Conservation (phyloP, 1,284 basidiomycete species). For the Tilletiaria anomala region DNA sequence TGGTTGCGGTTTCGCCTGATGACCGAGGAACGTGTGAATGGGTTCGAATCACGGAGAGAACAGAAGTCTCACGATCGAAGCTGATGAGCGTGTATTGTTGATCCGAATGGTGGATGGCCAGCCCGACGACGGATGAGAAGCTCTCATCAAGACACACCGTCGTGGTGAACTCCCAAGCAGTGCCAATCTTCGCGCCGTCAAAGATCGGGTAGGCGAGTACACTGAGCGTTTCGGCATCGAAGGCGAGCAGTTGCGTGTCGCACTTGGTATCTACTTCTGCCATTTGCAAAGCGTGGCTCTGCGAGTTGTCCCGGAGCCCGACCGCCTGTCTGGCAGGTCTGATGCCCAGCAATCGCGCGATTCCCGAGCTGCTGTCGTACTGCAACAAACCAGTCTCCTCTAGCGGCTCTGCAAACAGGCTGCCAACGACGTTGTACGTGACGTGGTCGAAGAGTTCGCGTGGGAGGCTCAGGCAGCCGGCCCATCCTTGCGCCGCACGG, state of each 20-base stretch:
- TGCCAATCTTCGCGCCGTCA: background rate
- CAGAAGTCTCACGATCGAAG: slow-evolving; percentile 7
- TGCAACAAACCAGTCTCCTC: background rate
- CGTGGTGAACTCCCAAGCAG: background rate
- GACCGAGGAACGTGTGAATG: slow-evolving; percentile 6
- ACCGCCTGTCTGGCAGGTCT: slow-evolving; percentile 10
- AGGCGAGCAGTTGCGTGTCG: slow-evolving; percentile 2
- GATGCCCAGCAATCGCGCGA: slow-evolving; percentile 7
- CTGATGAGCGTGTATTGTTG: slow-evolving; percentile 7
- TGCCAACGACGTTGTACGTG: background rate
- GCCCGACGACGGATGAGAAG: slow-evolving; percentile 2
- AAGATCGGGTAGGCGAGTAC: background rate
- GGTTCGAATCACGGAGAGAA: slow-evolving; percentile 12
- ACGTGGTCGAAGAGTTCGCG: slow-evolving; percentile 14
- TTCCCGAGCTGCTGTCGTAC: background rate
- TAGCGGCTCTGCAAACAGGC: background rate
- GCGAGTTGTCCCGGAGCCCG: no score
- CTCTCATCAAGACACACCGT: background rate
- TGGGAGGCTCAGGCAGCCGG: slow-evolving; percentile 16
- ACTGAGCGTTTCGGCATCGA: background rate
- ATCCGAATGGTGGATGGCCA: slow-evolving; percentile 6
- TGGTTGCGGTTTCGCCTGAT: no score
- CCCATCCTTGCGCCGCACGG: slow-evolving; percentile 21
- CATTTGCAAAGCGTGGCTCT: no score
- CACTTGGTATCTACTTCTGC: no score